Conservation (phyloP, 768 basidiomycete species). For the Lentinula lateritia region DNA sequence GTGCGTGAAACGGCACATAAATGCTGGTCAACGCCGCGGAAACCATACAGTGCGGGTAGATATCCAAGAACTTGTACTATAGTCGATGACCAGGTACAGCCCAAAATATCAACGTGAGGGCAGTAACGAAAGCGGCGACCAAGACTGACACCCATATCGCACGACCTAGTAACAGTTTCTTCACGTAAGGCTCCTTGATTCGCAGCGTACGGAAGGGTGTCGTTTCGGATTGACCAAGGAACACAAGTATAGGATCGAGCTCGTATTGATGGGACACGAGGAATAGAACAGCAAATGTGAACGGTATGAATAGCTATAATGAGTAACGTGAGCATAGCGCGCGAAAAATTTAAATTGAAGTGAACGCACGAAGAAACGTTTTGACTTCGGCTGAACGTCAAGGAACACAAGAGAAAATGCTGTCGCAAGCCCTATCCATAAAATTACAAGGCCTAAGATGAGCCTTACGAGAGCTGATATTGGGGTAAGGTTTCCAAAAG, state of each 20-base stretch:
- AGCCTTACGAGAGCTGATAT: constrained; percentile 84
- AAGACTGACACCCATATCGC: constrained; percentile 88
- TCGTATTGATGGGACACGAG: constrained; percentile 96
- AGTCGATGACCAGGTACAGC: constrained; percentile 92
- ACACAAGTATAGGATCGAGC: constrained; percentile 92
- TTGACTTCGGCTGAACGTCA: constrained; percentile 87
- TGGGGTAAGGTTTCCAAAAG: constrained; percentile 96
- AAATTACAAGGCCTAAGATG: constrained; percentile 72
- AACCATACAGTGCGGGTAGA: neutral
- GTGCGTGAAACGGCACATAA: too few species aligned
- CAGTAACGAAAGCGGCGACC: constrained; percentile 70
- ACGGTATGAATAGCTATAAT: constrained; percentile 87
- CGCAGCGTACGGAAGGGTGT: constrained; percentile 92
- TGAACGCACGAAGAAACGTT: constrained; percentile 86
- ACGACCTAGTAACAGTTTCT: constrained; percentile 82
- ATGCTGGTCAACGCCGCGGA: too few species aligned
- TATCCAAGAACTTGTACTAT: constrained; percentile 25
- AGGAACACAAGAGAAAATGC: constrained; percentile 92
- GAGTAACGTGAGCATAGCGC: neutral
- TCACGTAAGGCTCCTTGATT: constrained; percentile 92
- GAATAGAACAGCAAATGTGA: constrained; percentile 82
- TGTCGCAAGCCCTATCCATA: constrained; percentile 93
- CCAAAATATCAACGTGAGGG: constrained; percentile 89
- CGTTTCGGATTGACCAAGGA: constrained; percentile 91
- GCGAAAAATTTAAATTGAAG: neutral